A percentile compares a stretch with the other conserved stretches of the same genome.
phyloP scores from a whole-genome alignment of 2,329 filamentous ascomycete genomes.

The Trichoderma oligosporum region DNA sequence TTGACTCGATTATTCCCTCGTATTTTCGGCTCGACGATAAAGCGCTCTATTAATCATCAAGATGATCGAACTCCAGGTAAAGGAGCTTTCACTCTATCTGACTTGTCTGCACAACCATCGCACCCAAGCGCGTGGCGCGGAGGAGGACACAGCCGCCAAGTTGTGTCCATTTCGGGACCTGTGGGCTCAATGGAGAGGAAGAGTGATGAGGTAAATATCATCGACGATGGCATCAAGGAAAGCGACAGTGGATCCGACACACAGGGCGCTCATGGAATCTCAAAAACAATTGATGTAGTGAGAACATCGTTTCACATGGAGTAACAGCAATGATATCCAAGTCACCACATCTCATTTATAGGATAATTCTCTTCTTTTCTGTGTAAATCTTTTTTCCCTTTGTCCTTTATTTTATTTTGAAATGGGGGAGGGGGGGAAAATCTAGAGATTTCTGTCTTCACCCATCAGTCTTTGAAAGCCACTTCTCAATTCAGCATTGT shows the following conservation, averaged over 20 bases:
- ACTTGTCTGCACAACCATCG: not conserved
- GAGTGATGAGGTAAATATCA: constrained; percentile 11
- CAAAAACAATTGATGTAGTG: constrained; percentile 13
- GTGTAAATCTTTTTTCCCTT: not conserved
- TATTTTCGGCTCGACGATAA: constrained; percentile 21
- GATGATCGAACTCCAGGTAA: not conserved
- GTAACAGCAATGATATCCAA: not conserved
- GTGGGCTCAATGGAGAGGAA: not conserved
- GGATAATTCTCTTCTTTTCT: not conserved
- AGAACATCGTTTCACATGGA: constrained; percentile 8
- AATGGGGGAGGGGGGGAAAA: too few species aligned
- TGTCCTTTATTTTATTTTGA: too few species aligned
- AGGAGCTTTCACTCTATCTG: not conserved
- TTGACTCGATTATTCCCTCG: constrained; percentile 22
- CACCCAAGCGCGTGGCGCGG: constrained; percentile 11
- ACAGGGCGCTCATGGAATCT: not conserved
- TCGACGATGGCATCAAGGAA: constrained; percentile 28
- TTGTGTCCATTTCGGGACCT: constrained; percentile 2
- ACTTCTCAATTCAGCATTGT: too few species aligned
- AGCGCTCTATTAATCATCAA: constrained; percentile 16
- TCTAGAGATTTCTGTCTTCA: too few species aligned
- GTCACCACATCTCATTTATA: too few species aligned
- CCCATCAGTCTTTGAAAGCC: too few species aligned
- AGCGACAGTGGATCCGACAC: not conserved
- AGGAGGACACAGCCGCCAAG: not conserved